phyloP scores from a whole-genome alignment of 208 protist genomes.

The Crithidia bombi region DNA sequence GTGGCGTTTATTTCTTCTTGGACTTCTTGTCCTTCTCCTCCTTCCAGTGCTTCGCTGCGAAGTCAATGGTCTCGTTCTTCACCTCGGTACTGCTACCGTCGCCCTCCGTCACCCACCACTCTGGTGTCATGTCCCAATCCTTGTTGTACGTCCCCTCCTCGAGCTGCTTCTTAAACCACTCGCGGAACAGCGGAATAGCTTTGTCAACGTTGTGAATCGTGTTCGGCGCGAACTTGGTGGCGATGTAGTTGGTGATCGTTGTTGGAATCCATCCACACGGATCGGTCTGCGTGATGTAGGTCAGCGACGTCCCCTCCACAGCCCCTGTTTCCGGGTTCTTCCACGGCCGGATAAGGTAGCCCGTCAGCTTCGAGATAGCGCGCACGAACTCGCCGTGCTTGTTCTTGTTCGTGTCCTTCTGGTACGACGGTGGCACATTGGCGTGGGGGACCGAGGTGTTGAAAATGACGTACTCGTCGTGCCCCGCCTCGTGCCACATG shows the following conservation, averaged over 20 bases:
- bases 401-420: slow-evolving; percentile 49
- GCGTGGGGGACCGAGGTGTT: slow-evolving; percentile 86
- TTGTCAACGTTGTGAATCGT: slow-evolving; percentile 57
- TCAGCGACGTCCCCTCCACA: slow-evolving; percentile 57
- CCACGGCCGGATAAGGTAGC: slow-evolving; percentile 86
- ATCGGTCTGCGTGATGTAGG: slow-evolving; percentile 89
- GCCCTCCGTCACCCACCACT: slow-evolving; percentile 49
- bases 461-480: slow-evolving; percentile 87
- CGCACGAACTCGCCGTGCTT: slow-evolving; percentile 65
- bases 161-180: slow-evolving; percentile 69
- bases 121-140: slow-evolving; percentile 48
- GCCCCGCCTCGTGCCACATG: slow-evolving; percentile 75
- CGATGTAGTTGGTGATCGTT: slow-evolving; percentile 77
- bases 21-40: slow-evolving; percentile 29
- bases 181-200: slow-evolving; percentile 53
- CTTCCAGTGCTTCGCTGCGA: slow-evolving; percentile 53
- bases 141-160: slow-evolving; percentile 60
- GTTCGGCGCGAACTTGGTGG: slow-evolving; percentile 81
- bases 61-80: slow-evolving; percentile 60
- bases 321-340: slow-evolving; percentile 44
- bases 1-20: slow-evolving; percentile 20
- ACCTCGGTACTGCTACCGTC: slow-evolving; percentile 33
- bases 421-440: slow-evolving; percentile 53
- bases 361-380: slow-evolving; percentile 79
- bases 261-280: slow-evolving; percentile 84